Conservation (phyloP, 495 filamentous ascomycete species). For the Bombardia bombarda region DNA sequence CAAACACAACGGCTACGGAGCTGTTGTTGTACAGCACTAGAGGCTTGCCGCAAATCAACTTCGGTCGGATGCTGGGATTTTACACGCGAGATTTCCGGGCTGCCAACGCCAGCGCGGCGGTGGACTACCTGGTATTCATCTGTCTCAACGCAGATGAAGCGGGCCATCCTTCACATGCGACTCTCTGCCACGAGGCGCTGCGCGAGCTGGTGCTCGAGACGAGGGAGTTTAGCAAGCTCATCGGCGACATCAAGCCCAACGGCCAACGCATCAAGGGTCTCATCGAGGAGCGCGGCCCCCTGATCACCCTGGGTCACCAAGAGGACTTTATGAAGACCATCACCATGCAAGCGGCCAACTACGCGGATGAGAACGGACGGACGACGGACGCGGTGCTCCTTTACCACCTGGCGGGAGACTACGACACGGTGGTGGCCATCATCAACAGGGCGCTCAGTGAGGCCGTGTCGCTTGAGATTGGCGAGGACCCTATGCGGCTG, state of each 20-base stretch:
- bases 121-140: conserved; percentile 88
- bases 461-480: conserved; percentile 72
- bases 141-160: conserved; percentile 82
- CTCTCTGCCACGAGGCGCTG: conserved; percentile 84
- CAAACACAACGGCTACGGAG: conserved; percentile 58
- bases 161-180: conserved; percentile 68
- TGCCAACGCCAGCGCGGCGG: conserved; percentile 73
- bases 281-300: conserved; percentile 78
- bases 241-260: conserved; percentile 82
- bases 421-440: conserved; percentile 80
- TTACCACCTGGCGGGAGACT: conserved; percentile 90
- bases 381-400: conserved; percentile 88
- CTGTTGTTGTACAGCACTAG: conserved; percentile 63
- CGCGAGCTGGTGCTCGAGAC: conserved; percentile 94
- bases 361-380: conserved; percentile 89
- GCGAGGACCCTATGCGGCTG: conserved; percentile 63
- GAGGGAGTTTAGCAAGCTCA: conserved; percentile 83
- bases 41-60: conserved; percentile 82
- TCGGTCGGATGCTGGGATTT: conserved; percentile 83
- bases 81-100: conserved; percentile 95
- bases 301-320: conserved; percentile 73
- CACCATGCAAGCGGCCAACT: conserved; percentile 79
- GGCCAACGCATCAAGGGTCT: conserved; percentile 74
- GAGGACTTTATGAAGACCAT: conserved; percentile 79
- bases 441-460: conserved; percentile 88